Percentiles rank a stretch among this genome's conserved stretches.
These are phyloP conservation scores for Chlorella sp. DNA, from an alignment of 139 green algal genomes.

Conservation along the genomic window DNA sequence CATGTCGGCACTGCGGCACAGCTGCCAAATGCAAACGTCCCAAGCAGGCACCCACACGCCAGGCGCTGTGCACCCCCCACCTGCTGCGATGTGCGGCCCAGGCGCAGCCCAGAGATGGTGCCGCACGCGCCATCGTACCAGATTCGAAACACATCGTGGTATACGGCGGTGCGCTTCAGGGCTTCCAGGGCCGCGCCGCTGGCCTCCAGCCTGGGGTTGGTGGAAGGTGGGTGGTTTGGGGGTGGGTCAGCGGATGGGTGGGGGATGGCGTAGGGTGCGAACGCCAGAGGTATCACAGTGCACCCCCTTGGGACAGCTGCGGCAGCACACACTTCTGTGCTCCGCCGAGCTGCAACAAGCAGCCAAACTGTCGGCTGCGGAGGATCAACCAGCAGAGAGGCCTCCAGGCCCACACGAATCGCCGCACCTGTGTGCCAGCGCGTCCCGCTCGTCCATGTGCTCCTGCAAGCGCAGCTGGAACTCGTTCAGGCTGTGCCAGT, in stretches of 20 bases:
- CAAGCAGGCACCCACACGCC: too few relatives aligned
- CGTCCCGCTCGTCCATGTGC: slow-evolving; percentile 82
- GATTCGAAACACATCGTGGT: slow-evolving; percentile 90
- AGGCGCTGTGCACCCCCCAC: too few relatives aligned
- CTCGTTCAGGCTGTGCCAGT: slow-evolving; percentile 91
- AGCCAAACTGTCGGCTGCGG: too few relatives aligned
- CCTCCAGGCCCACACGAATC: too few relatives aligned
- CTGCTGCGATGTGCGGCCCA: slow-evolving; percentile 79
- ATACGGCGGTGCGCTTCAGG: slow-evolving; percentile 67
- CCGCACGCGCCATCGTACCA: slow-evolving; percentile 89
- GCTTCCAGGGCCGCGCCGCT: slow-evolving; percentile 71
- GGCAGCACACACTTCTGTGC: too few relatives aligned
- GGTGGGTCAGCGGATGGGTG: too few relatives aligned
- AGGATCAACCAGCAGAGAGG: too few relatives aligned
- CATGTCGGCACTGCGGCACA: too few relatives aligned
- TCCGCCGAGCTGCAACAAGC: not conserved
- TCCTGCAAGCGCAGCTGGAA: slow-evolving; percentile 73
- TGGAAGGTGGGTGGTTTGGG: not conserved
- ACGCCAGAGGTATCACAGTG: too few relatives aligned
- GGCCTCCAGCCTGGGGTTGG: slow-evolving; percentile 12
- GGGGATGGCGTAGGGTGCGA: too few relatives aligned
- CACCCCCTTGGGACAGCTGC: too few relatives aligned
- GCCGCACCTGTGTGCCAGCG: slow-evolving; percentile 46
- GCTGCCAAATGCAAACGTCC: too few relatives aligned
- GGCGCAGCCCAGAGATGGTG: slow-evolving; percentile 89